Percentiles rank a stretch among this genome's conserved stretches.
phyloP scores from a whole-genome alignment of 2,329 filamentous ascomycete species.

The Fusarium albosuccineum region DNA sequence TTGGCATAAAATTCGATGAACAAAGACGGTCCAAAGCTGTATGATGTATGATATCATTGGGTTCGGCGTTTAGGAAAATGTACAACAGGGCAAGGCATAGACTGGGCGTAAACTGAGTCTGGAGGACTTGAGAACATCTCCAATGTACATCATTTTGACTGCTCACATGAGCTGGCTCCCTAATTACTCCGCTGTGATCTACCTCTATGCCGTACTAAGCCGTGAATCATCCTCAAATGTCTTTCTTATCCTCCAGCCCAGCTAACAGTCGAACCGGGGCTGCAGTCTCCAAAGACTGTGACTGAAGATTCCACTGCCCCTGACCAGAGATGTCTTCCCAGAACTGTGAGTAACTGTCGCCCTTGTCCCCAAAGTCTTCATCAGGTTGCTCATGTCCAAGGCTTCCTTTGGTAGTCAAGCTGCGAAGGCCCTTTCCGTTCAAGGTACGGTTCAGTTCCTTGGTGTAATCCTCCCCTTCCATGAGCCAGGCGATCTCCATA shows the following conservation, averaged over 20 bases:
- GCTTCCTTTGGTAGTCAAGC: conserved; percentile 1
- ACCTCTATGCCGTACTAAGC: background rate
- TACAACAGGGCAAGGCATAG: conserved; percentile 34
- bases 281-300: conserved; percentile 54
- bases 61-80: conserved; percentile 45
- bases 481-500: conserved; percentile 54
- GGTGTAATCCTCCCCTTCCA: conserved; percentile 42
- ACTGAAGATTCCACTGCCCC: conserved; percentile 52
- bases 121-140: conserved; percentile 34
- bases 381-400: background rate
- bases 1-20: conserved; percentile 53
- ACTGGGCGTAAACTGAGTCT: conserved; percentile 1
- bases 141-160: conserved; percentile 31
- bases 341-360: conserved; percentile 38
- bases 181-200: conserved; percentile 7
- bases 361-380: conserved; percentile 5
- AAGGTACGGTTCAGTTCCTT: conserved; percentile 37
- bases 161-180: background rate
- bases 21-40: conserved; percentile 19
- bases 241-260: conserved; percentile 43
- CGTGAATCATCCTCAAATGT: conserved; percentile 32
- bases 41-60: conserved; percentile 41
- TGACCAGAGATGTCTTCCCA: conserved; percentile 45
- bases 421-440: conserved; percentile 7
- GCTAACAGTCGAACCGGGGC: conserved; percentile 51